Evolutionary conservation across 495 filamentous ascomycete genomes (phyloP), one percentile per base, ranked within the genome.

Genomic region (Podospora pseudoanserina): DNA sequence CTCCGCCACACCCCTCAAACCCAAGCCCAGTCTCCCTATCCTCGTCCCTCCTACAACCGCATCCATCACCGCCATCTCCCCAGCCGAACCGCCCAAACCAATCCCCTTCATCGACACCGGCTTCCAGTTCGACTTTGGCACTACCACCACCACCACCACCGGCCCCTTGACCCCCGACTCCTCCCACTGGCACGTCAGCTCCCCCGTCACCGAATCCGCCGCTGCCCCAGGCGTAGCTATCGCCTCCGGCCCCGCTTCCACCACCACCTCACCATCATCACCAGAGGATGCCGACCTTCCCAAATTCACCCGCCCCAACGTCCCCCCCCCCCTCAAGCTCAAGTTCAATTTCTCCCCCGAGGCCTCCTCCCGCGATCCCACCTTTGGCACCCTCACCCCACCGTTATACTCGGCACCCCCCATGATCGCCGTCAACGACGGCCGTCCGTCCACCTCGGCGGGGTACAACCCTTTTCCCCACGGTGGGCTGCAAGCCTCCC

Each of bases 71-170:
- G 60, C 67, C 15, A 27, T 66, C 53, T 30, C 66, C 63, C 23
- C 49, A 30, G 27, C 58, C 54, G 55, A 64, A 20, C 72, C 61
- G 26, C 61, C 62, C 1, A 61, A 56, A 11, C 70, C 67, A 23
- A 73, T 58, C 63, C 63, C 65, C 4, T 20, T 66, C 4, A 60
- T 70, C 32, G 73, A 72, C 18, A 64, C 67, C 3, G 72, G 75
- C 56, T 78, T 78, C 72, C 74, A 78, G 15, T 78, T 78, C 44
- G 73, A 74, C 65, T 77, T 78, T 62, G 73, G 71, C 55, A 67
- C 68, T 15, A 49, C 13, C 32, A 27, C 54, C 18, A 34, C 13
- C 32, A 27, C 60, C 23, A 27, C 26, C n/a, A 20, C 19, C 15
- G 67, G 64, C 4, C 70, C 70, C 15, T 71, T 73, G 0, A 74